Conservation (phyloP, 2,329 filamentous ascomycete species). For the Arthroderma sp. region DNA sequence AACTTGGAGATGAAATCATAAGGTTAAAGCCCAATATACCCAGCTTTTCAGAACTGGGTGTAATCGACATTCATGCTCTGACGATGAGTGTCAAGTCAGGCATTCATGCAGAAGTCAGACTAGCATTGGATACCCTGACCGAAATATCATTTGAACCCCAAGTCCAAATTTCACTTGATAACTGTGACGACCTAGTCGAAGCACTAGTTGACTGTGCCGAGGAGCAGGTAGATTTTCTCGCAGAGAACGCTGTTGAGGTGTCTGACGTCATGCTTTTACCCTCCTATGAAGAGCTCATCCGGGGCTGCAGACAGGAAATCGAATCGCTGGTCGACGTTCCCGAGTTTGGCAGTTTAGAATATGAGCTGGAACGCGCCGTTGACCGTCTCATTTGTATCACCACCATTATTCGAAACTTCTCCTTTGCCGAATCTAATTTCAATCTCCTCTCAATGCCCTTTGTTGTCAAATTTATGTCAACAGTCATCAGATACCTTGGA, state of each 20-base stretch:
- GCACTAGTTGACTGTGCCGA: conserved; percentile 82
- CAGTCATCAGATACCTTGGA: conserved; percentile 72
- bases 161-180: conserved; percentile 53
- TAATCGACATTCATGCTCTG: conserved; percentile 80
- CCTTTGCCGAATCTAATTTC: conserved; percentile 72
- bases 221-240: conserved; percentile 71
- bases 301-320: conserved; percentile 63
- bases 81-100: conserved; percentile 83
- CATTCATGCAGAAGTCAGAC: conserved; percentile 74
- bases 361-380: conserved; percentile 73
- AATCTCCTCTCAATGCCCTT: conserved; percentile 57
- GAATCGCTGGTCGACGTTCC: conserved; percentile 58
- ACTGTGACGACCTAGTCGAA: conserved; percentile 80
- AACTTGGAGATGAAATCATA: conserved; percentile 53
- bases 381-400: conserved; percentile 83
- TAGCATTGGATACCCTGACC: conserved; percentile 74
- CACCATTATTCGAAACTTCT: conserved; percentile 83
- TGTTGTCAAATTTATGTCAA: conserved; percentile 72
- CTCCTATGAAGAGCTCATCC: conserved; percentile 75
- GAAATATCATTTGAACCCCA: conserved; percentile 53
- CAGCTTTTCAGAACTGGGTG: conserved; percentile 60
- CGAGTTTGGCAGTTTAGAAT: conserved; percentile 60
- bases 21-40: conserved; percentile 63
- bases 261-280: conserved; percentile 73
- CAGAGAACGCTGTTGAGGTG: conserved; percentile 70